phyloP scores from a whole-genome alignment of 2,329 filamentous ascomycete species.

The Diplocarpon mali region DNA sequence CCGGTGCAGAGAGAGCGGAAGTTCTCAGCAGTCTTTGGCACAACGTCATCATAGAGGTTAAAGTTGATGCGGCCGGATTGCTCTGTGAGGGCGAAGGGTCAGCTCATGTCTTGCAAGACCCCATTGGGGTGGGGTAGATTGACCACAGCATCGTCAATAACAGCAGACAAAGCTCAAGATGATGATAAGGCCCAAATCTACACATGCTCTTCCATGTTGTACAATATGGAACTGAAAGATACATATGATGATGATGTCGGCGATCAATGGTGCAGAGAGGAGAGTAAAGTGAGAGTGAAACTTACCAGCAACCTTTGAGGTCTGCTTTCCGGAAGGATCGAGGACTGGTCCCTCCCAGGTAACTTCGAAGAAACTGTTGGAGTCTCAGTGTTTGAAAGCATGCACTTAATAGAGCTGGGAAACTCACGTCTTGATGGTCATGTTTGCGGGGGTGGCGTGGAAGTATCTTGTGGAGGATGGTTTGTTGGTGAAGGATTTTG shows the following conservation, averaged over 20 bases:
- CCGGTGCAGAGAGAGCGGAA: conserved; percentile 85
- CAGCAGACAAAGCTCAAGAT: conserved; percentile 4
- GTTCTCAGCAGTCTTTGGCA: conserved; percentile 93
- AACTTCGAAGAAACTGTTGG: conserved; percentile 56
- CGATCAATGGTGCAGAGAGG: not conserved
- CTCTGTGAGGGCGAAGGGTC: conserved; percentile 30
- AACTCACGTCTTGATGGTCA: conserved; percentile 63
- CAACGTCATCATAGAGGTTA: conserved; percentile 66
- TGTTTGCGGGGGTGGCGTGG: conserved; percentile 57
- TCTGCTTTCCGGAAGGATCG: conserved; percentile 45
- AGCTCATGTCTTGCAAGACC: conserved; percentile 10
- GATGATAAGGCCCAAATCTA: not conserved
- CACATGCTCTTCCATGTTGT: not conserved
- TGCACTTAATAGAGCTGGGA: conserved; percentile 6
- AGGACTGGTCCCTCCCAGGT: conserved; percentile 63
- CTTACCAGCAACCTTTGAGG: conserved; percentile 49
- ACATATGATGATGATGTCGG: conserved; percentile 12
- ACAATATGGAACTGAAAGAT: not conserved
- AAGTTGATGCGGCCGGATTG: conserved; percentile 76
- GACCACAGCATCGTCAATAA: conserved; percentile 14
- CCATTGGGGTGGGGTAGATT: conserved; percentile 12
- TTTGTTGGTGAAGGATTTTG: conserved; percentile 28
- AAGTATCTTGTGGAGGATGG: conserved; percentile 36
- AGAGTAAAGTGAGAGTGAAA: conserved; percentile 23
- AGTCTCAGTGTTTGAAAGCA: conserved; percentile 8